Evolutionary conservation across 139 green algal genomes (phyloP), one percentile per base, ranked within the genome.

Genomic region (Tetraselmis chui): DNA sequence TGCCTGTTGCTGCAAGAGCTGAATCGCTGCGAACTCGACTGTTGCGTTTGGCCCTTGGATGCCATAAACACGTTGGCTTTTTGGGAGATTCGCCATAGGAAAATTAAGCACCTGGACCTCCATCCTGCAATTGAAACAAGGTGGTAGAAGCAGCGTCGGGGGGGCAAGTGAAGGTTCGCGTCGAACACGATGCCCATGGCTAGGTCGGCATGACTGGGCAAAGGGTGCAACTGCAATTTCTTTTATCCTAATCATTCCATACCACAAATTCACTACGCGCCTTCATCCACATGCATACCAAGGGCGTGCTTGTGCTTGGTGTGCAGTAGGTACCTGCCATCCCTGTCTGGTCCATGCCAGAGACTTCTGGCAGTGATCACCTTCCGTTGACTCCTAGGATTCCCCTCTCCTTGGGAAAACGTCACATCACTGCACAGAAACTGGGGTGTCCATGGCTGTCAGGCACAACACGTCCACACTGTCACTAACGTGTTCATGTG

Each of bases 291-390:
- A n/a, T n/a, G n/a, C n/a, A n/a, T n/a, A n/a, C n/a, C n/a, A n/a
- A n/a, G n/a, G n/a, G n/a, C n/a, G n/a, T n/a, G n/a, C n/a, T n/a
- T n/a, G n/a, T n/a, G n/a, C n/a, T n/a, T n/a, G n/a, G n/a, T n/a
- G n/a, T n/a, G n/a, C n/a, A n/a, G n/a, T n/a, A n/a, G n/a, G 25
- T 29, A 91, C 90, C 91, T 94, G 58, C 93, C 93, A 11, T 96
- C 93, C 26, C 90, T 80, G 85, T 95, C 93, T 18, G 93, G 93
- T 0, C 91, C 93, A 84, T 95, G 91, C 93, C 93, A 97, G 31
- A 90, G 81, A 79, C 45, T 85, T 74, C 80, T 75, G 45, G 45
- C 45, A 18, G 18, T 18, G 45, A 67, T 67, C 11, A 67, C 45
- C 45, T 67, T 67, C 18, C 11, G 45, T 5, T 18, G 5, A 5